Percentiles rank a stretch among this genome's conserved stretches.
phyloP scores from a whole-genome alignment of 441 rosid species.

The Adansonia rubrostipa region DNA sequence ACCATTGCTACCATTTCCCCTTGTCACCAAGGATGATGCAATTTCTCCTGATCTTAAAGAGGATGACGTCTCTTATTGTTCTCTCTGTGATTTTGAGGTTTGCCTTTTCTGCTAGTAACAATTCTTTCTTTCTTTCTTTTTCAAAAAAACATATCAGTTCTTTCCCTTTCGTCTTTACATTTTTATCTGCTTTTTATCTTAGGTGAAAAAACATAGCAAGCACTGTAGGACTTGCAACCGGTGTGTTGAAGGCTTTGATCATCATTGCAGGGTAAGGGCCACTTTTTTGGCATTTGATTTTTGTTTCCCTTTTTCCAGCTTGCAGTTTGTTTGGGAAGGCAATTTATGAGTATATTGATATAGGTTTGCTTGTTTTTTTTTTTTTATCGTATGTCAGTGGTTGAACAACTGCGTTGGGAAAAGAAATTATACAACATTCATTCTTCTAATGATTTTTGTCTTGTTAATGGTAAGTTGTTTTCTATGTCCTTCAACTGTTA shows the following conservation, averaged over 20 bases:
- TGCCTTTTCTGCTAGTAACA: constrained; percentile 7
- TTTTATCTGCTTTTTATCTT: constrained; percentile 14
- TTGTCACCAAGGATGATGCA: constrained; percentile 72
- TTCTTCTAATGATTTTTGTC: constrained; percentile 82
- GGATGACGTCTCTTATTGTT: constrained; percentile 83
- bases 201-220: constrained; percentile 96
- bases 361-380: constrained; percentile 23
- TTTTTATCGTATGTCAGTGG: constrained; percentile 60
- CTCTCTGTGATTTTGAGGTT: constrained; percentile 90
- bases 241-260: constrained; percentile 98
- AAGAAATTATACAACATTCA: constrained; percentile 84
- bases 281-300: not conserved
- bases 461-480: constrained; percentile 72
- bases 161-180: not conserved
- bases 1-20: constrained; percentile 85
- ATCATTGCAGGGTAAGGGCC: constrained; percentile 89
- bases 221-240: constrained; percentile 95
- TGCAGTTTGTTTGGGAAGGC: not conserved
- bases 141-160: not conserved
- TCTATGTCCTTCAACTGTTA: not conserved
- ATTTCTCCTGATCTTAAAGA: constrained; percentile 70
- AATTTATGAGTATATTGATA: constrained; percentile 6
- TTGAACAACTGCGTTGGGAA: constrained; percentile 93
- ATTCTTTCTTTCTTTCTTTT: not conserved
- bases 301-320: constrained; percentile 8